These are phyloP conservation scores for Actinomucor elegans DNA, from an alignment of 371 early-diverging fungal species.

Conservation along the genomic window DNA sequence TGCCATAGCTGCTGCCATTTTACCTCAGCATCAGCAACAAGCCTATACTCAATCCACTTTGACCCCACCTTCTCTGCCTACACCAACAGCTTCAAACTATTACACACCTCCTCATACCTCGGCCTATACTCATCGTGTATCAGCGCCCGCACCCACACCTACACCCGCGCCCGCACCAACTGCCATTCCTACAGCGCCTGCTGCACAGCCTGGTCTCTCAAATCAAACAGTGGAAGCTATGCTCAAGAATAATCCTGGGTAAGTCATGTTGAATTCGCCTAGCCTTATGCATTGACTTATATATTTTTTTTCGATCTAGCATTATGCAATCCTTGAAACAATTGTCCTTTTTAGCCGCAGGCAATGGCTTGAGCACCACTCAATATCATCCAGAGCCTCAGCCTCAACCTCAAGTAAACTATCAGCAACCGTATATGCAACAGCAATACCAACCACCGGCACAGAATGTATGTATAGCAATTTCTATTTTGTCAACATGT, in stretches of 20 bases:
- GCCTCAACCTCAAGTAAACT: not conserved
- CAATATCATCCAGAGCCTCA: not conserved
- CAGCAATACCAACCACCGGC: not conserved
- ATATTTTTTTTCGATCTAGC: not conserved
- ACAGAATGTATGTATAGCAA: not conserved
- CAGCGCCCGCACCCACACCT: not conserved
- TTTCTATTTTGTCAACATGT: not conserved
- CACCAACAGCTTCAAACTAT: not conserved
- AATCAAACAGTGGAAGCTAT: conserved; percentile 8
- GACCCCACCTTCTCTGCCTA: not conserved
- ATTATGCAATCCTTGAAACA: conserved; percentile 11
- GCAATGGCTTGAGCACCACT: not conserved
- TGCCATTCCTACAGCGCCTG: no score
- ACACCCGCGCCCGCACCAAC: not conserved
- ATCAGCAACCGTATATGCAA: not conserved
- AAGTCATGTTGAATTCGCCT: not conserved
- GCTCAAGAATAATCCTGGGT: conserved; percentile 16
- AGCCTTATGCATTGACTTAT: not conserved
- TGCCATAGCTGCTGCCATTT: conserved; percentile 4
- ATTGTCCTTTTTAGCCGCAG: conserved; percentile 5
- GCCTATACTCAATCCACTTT: not conserved
- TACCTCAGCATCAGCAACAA: not conserved
- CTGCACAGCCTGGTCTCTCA: not conserved
- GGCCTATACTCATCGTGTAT: not conserved
- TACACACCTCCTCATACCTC: not conserved